Evolutionary conservation across 2,329 filamentous ascomycete species (phyloP).

Genomic region (Zelopaecilomyces penicillatus): DNA sequence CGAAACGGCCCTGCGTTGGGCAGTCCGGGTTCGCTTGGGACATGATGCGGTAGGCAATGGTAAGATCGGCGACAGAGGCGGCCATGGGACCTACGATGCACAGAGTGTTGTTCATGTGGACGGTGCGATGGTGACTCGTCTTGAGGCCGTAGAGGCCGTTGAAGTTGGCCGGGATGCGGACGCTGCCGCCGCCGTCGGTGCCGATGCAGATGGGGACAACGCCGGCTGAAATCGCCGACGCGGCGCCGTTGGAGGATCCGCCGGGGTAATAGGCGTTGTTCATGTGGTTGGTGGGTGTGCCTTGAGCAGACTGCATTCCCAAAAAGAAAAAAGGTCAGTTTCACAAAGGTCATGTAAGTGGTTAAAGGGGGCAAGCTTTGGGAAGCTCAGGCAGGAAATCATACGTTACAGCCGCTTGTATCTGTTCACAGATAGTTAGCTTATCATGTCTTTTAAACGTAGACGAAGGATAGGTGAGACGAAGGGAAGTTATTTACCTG

Average conservation of each 20-base stretch:
- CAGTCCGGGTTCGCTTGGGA: slow-evolving; percentile 60
- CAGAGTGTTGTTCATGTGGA: slow-evolving; percentile 44
- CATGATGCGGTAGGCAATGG: slow-evolving; percentile 75
- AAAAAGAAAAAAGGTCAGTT: slow-evolving; percentile 26
- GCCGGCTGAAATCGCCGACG: slow-evolving; percentile 60
- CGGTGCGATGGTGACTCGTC: slow-evolving; percentile 63
- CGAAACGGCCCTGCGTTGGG: slow-evolving; percentile 54
- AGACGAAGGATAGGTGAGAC: too few species aligned
- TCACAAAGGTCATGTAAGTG: not conserved
- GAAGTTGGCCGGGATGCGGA: slow-evolving; percentile 65
- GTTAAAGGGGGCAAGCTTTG: not conserved
- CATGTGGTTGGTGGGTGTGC: slow-evolving; percentile 70
- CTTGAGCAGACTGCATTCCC: slow-evolving; percentile 44
- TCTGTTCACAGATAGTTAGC: slow-evolving; percentile 36
- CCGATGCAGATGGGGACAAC: slow-evolving; percentile 69
- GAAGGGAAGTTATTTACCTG: too few species aligned
- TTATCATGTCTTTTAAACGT: too few species aligned
- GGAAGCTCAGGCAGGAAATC: slow-evolving; percentile 9
- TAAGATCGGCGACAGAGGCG: slow-evolving; percentile 66
- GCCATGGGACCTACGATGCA: slow-evolving; percentile 68
- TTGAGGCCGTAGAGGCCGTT: slow-evolving; percentile 80
- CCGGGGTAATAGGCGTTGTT: slow-evolving; percentile 71
- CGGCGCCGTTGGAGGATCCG: slow-evolving; percentile 71
- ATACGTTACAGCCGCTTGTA: slow-evolving; percentile 71
- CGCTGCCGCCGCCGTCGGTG: slow-evolving; percentile 67